These are phyloP conservation scores for Auricularia sp. DNA, from an alignment of 768 basidiomycete species.

Conservation along the genomic window DNA sequence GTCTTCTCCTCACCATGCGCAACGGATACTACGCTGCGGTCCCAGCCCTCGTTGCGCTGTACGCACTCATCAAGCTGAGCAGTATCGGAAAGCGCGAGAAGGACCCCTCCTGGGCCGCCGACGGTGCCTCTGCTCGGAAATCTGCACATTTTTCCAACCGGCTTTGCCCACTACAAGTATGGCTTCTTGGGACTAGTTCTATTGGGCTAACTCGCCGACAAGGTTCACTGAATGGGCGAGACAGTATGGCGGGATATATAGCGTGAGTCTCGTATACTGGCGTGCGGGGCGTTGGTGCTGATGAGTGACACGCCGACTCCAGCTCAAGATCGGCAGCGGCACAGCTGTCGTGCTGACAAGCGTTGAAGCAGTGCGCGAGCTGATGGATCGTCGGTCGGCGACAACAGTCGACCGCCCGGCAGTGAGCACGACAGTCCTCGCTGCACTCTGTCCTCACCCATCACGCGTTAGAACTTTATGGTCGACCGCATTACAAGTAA, in stretches of 20 bases:
- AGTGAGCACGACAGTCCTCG: not conserved
- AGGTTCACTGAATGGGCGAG: constrained; percentile 22
- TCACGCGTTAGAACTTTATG: constrained; percentile 8
- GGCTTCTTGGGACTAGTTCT: not conserved
- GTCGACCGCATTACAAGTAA: constrained; percentile 12
- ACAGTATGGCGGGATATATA: constrained; percentile 19
- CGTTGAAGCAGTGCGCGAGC: constrained; percentile 14
- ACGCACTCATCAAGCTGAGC: not conserved
- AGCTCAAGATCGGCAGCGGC: constrained; percentile 16
- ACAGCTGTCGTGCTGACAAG: constrained; percentile 18
- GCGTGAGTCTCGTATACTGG: constrained; percentile 5
- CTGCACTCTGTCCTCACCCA: not conserved
- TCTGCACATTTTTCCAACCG: constrained; percentile 14
- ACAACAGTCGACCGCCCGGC: constrained; percentile 18
- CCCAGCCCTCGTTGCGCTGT: not conserved
- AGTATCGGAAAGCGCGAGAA: not conserved
- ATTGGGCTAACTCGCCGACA: not conserved
- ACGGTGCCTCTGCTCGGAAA: constrained; percentile 18
- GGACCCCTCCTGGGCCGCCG: constrained; percentile 13
- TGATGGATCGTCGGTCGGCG: constrained; percentile 19
- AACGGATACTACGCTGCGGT: not conserved
- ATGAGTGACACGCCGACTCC: not conserved
- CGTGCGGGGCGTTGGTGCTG: constrained; percentile 1
- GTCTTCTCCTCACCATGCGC: not conserved
- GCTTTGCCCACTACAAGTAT: constrained; percentile 15